Conservation (phyloP, 768 basidiomycete genomes). For the Mycena polygramma region DNA sequence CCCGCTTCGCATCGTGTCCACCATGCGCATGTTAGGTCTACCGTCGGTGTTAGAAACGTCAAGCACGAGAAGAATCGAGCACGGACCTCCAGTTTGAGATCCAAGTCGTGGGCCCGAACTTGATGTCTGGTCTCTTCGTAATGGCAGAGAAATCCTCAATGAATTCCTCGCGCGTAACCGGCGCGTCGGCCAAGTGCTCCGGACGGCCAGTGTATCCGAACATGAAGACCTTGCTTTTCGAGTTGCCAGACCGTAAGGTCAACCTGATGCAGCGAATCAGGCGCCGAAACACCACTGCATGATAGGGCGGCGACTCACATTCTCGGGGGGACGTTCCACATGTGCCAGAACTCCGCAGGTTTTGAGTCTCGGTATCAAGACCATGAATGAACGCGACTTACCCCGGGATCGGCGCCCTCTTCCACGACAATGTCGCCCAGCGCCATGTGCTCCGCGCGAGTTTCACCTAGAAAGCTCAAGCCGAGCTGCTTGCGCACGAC, state of each 20-base stretch:
- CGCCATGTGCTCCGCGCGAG: conserved; percentile 42
- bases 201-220: conserved; percentile 15
- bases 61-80: too few species aligned
- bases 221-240: conserved; percentile 17
- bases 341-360: conserved; percentile 37
- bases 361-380: not conserved
- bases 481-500: conserved; percentile 55
- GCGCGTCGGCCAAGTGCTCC: conserved; percentile 26
- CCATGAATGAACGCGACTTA: conserved; percentile 31
- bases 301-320: conserved; percentile 24
- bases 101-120: conserved; percentile 45
- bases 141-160: conserved; percentile 45
- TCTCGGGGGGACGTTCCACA: conserved; percentile 38
- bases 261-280: not conserved
- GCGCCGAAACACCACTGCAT: too few species aligned
- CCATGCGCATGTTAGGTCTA: conserved; percentile 64
- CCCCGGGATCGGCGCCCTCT: conserved; percentile 44
- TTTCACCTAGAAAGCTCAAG: conserved; percentile 57
- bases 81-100: conserved; percentile 45
- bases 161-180: conserved; percentile 43
- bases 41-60: not conserved
- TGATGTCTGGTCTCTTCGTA: conserved; percentile 46
- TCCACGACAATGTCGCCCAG: conserved; percentile 56
- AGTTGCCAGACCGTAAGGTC: not conserved
- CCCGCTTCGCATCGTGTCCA: conserved; percentile 54